These are phyloP conservation scores for Thielaviopsis populi DNA, from an alignment of 2,329 filamentous ascomycete species.

Conservation along the genomic window DNA sequence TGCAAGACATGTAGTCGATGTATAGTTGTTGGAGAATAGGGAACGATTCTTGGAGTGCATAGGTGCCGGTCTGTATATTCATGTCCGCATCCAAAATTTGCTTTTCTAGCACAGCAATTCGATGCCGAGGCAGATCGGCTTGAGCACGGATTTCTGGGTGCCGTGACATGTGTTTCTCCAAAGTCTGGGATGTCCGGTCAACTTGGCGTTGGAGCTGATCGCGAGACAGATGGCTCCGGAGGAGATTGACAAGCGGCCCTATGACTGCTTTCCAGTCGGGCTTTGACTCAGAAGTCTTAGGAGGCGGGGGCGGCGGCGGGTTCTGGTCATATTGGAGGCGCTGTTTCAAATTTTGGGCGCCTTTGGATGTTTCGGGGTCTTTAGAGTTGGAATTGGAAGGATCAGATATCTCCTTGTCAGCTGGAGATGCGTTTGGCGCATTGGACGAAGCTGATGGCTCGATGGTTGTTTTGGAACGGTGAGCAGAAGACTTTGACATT, in stretches of 20 bases:
- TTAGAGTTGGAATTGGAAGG: too few species aligned
- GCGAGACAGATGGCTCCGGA: neutral
- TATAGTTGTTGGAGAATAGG: neutral
- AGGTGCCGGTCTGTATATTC: neutral
- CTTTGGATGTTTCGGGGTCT: neutral
- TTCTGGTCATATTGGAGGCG: neutral
- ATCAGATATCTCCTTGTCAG: too few species aligned
- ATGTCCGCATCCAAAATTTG: neutral
- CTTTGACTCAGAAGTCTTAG: neutral
- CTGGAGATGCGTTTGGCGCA: too few species aligned
- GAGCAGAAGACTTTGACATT: too few species aligned
- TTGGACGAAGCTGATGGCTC: too few species aligned
- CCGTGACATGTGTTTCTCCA: constrained; percentile 9
- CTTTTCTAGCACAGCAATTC: neutral
- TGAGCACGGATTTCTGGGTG: constrained; percentile 7
- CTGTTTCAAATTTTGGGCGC: neutral
- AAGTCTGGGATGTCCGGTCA: neutral
- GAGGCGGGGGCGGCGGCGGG: neutral
- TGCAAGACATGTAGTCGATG: neutral
- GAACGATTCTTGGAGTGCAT: neutral
- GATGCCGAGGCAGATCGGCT: constrained; percentile 1
- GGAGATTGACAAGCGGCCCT: neutral
- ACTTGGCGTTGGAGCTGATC: constrained; percentile 1
- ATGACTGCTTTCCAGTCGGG: neutral
- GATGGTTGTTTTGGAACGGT: too few species aligned